A percentile compares a stretch with the other conserved stretches of the same genome.
These are phyloP conservation scores for Rhodotorula sp. DNA, from an alignment of 1,284 basidiomycete species.

Conservation along the genomic window DNA sequence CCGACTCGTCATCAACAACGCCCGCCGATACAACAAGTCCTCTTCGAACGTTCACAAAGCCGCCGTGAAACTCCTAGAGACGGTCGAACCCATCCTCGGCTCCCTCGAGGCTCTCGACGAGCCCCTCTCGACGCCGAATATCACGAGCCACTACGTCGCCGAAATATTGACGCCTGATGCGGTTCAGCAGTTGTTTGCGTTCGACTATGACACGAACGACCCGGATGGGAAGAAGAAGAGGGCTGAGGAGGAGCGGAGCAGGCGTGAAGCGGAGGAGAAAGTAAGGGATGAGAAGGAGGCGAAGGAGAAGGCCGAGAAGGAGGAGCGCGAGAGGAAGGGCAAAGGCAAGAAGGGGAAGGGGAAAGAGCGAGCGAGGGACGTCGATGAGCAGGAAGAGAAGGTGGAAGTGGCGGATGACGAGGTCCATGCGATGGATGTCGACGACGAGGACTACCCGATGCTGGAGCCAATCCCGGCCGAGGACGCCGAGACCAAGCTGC, in stretches of 20 bases:
- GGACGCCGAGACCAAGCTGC: not conserved
- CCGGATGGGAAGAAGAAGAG: conserved; percentile 21
- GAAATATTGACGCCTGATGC: conserved; percentile 18
- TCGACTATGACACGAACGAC: conserved; percentile 13
- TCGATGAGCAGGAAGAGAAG: not conserved
- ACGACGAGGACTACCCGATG: not conserved
- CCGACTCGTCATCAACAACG: conserved; percentile 78
- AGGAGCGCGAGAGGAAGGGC: not conserved
- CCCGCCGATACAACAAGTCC: conserved; percentile 78
- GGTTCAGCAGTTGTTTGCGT: conserved; percentile 24
- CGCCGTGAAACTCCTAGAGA: conserved; percentile 63
- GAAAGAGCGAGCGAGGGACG: not conserved
- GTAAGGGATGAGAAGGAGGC: not conserved
- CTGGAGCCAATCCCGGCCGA: not conserved
- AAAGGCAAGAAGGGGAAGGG: conserved; percentile 11
- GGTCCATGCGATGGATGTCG: conserved; percentile 35
- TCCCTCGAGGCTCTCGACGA: conserved; percentile 6
- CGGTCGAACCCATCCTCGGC: conserved; percentile 41
- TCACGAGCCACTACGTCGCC: not conserved
- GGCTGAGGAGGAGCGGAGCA: conserved; percentile 11
- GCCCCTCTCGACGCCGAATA: not conserved
- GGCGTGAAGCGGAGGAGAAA: conserved; percentile 38
- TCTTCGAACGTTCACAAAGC: conserved; percentile 71
- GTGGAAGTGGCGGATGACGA: conserved; percentile 25
- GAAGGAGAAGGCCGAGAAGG: not conserved